Conservation (phyloP, 1,284 basidiomycete species). For the Cryptococcus sp. region DNA sequence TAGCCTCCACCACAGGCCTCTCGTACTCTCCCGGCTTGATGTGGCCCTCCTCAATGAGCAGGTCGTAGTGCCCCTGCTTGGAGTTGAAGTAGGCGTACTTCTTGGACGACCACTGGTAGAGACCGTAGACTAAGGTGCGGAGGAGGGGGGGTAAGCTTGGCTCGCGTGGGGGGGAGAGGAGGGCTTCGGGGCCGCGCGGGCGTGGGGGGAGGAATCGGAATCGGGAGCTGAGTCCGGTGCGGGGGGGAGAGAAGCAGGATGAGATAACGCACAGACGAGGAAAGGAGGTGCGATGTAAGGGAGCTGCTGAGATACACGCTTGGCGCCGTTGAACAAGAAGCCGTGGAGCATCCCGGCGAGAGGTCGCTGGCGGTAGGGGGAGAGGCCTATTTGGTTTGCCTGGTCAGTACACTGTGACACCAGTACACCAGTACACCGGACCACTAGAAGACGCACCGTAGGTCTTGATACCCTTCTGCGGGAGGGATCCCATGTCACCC, state of each 20-base stretch:
- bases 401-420: not conserved
- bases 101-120: slow-evolving; percentile 76
- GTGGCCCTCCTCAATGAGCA: slow-evolving; percentile 16
- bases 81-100: slow-evolving; percentile 49
- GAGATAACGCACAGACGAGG: slow-evolving; percentile 63
- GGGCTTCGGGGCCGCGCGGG: not conserved
- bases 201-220: no score
- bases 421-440: no score
- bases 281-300: slow-evolving; percentile 79
- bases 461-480: slow-evolving; percentile 72
- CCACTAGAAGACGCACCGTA: slow-evolving; percentile 64
- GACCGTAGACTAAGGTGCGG: slow-evolving; percentile 63
- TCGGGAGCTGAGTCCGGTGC: no score
- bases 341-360: slow-evolving; percentile 66
- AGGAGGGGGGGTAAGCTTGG: not conserved
- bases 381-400: slow-evolving; percentile 59
- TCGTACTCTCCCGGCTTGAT: slow-evolving; percentile 23
- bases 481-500: slow-evolving; percentile 71
- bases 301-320: slow-evolving; percentile 67
- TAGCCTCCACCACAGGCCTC: slow-evolving; percentile 15
- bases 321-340: slow-evolving; percentile 85
- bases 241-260: not conserved
- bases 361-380: slow-evolving; percentile 73
- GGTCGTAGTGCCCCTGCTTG: slow-evolving; percentile 48
- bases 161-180: not conserved